Conservation (phyloP, 2,329 filamentous ascomycete species). For the Bertia moriformis region DNA sequence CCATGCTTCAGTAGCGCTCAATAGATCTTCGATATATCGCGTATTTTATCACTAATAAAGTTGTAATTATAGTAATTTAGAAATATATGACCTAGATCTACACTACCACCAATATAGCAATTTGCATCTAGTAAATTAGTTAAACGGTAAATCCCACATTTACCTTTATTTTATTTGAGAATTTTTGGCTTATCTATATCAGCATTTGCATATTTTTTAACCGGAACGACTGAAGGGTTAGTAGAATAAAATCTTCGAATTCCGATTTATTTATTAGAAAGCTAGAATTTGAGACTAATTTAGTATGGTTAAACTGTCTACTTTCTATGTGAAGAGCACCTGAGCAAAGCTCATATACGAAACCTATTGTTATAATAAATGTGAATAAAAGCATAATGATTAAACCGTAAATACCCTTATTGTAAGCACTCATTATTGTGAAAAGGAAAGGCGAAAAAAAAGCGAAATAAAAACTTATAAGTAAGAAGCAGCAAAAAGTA, state of each 20-base stretch:
- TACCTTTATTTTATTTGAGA: constrained; percentile 2
- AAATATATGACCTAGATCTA: constrained; percentile 4
- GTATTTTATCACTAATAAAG: constrained; percentile 1
- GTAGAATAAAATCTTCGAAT: background rate
- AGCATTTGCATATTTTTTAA: constrained; percentile 3
- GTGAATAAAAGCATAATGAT: too few relatives aligned
- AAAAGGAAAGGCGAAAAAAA: too few relatives aligned
- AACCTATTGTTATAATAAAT: too few relatives aligned
- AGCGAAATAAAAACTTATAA: too few relatives aligned
- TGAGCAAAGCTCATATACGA: too few relatives aligned
- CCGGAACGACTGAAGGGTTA: constrained; percentile 2
- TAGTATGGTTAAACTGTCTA: too few relatives aligned
- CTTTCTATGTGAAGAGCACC: too few relatives aligned
- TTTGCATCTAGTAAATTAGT: constrained; percentile 3
- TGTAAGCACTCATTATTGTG: too few relatives aligned
- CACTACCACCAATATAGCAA: constrained; percentile 2
- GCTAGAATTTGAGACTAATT: too few relatives aligned
- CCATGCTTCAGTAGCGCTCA: constrained; percentile 3
- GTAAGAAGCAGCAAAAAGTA: too few relatives aligned
- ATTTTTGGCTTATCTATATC: constrained; percentile 2
- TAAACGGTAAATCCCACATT: constrained; percentile 2
- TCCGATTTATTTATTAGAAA: too few relatives aligned
- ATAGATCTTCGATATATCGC: constrained; percentile 2
- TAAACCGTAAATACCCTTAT: too few relatives aligned
- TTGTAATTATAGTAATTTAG: constrained; percentile 4